Percentiles rank a stretch among this genome's conserved stretches.
These are phyloP conservation scores for Cryptococcus sp. DNA, from an alignment of 1,284 basidiomycete genomes.

Conservation along the genomic window DNA sequence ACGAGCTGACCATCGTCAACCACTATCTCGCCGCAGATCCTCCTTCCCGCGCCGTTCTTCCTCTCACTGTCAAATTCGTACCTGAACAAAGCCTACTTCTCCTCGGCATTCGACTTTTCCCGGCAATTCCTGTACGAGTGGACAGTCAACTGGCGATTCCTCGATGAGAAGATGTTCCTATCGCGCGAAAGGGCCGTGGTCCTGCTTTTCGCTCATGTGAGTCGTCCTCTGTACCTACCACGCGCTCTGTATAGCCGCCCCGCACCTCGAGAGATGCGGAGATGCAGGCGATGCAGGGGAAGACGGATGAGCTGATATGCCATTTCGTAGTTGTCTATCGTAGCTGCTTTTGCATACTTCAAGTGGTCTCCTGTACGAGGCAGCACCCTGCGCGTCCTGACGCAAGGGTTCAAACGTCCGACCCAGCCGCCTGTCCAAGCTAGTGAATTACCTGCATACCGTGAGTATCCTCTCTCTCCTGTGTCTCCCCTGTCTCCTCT, in stretches of 20 bases:
- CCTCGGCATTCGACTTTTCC: conserved; percentile 80
- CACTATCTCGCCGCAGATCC: conserved; percentile 55
- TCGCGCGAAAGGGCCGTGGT: conserved; percentile 64
- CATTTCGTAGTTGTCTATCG: conserved; percentile 40
- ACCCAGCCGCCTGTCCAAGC: conserved; percentile 14
- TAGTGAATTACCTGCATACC: conserved; percentile 22
- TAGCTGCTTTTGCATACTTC: conserved; percentile 70
- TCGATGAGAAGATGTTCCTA: conserved; percentile 74
- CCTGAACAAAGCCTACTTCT: conserved; percentile 63
- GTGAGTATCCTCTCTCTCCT: conserved; percentile 21
- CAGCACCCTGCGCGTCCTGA: conserved; percentile 62
- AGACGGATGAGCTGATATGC: not conserved
- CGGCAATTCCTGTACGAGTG: conserved; percentile 91
- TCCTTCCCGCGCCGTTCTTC: conserved; percentile 75
- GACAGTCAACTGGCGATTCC: conserved; percentile 97
- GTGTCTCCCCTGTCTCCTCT: no score
- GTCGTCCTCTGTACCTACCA: conserved; percentile 11
- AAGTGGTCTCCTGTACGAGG: conserved; percentile 70
- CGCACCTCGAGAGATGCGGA: no score
- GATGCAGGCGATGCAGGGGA: not conserved
- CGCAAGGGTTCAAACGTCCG: conserved; percentile 55
- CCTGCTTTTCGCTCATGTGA: conserved; percentile 69
- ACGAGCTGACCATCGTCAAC: not conserved
- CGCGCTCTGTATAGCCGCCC: no score
- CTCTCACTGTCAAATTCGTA: conserved; percentile 42